Evolutionary conservation across 2,329 filamentous ascomycete species (phyloP), one percentile per base, ranked within the genome.

Genomic region (Sporothrix schenckii): DNA sequence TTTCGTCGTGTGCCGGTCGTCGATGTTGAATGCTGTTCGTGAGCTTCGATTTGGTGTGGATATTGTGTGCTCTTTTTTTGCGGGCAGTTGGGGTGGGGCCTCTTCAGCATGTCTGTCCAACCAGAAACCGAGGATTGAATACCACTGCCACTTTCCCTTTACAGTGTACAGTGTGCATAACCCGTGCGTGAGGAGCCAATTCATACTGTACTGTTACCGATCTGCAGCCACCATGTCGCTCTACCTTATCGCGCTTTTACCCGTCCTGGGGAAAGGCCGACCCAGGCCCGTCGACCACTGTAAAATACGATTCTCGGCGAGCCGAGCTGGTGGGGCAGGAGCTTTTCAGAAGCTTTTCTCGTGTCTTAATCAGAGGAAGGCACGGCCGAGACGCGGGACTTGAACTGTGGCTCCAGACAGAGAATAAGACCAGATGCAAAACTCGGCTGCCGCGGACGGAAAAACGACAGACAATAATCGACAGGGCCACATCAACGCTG

Each of bases 341-440:
- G 66, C 52, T 56, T 49, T 60, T 61, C 54, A 39, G 47, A 54
- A 68, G 66, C 66, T 68, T 58, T 68, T 68, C 52, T 54, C 65
- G 50, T 66, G 66, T 47, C 66, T 27, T 21, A 63, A 39, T 47
- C 65, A 67, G n/a, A n/a, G 44, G 44, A 50, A 50, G n/a, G 47
- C 27, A 47, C 41, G 39, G 44, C 58, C 39, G 39, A 27, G 13
- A 27, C n/a, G 21, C 34, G 34, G 39, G 39, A 21, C 21, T 47
- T 44, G 58, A 58, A n/a, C 30, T 21, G 24, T 58, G 54, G n/a
- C 54, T 63, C 11, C 58, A 21, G 11, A 47, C 21, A 24, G 9
- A 44, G 16, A 27, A 61, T 61, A 44, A 19, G 13, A 21, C 56
- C 41, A 24, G 54, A 70, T 70, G 68, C 68, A 41, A 70, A 54